Evolutionary conservation across 148 eudicot species (phyloP), one percentile per base, ranked within the genome.

Genomic region (Pharnaceum exiguum): DNA sequence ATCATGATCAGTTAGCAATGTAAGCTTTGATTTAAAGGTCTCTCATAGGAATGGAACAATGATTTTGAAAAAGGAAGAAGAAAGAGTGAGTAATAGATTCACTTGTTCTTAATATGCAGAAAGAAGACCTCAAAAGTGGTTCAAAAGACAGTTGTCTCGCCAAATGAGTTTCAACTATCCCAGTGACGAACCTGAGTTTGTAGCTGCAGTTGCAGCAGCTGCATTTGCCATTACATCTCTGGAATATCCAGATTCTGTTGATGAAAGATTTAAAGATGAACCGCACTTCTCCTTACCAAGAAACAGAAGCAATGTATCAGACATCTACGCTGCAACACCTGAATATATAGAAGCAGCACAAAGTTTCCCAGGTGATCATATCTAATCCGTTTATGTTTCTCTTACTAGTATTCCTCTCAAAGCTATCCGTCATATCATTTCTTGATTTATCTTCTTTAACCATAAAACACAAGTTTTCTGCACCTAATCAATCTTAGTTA

Each of bases 151-250:
- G 59, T 60, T 77, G 33, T 77, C 84, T 0, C 60, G 78, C 60
- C 78, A 75, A 71, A 71, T 68, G 79, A 77, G 74, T 38, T 27
- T 25, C 43, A 66, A 43, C 17, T 76, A 81, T 58, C 66, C 53
- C 48, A 57, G 51, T 27, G 62, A 62, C 22, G 73, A 47, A 56
- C 54, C 16, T 10, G 95, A 79, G 48, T 82, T 78, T 35, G 70
- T 75, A 28, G 66, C 81, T 5, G 97, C 93, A 31, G 72, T 87
- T 48, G 95, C 95, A 33, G 97, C 97, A 23, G 85, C 95, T 28
- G 87, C 93, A 42, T 80, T 55, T 42, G 97, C 93, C 36, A 72
- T 90, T 62, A 69, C 55, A 10, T 74, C 85, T 11, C 60, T 84
- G 26, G 83, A 84, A 55, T 52, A n/a, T n/a, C n/a, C 77, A 8